Evolutionary conservation across 306 rosid genomes (phyloP).

Genomic region (Begonia loranthoides): DNA sequence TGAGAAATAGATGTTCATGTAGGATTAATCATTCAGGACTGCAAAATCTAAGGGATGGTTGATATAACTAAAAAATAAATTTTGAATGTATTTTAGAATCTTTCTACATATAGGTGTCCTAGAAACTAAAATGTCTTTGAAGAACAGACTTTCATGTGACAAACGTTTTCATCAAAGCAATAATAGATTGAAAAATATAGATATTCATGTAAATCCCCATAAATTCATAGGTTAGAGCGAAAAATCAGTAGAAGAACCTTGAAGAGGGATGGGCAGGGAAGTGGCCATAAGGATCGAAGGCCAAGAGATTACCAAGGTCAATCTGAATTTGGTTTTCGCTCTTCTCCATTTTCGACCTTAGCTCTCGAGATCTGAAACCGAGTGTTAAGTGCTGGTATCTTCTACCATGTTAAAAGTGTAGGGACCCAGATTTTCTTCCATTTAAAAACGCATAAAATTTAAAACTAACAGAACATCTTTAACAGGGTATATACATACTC

Average conservation of each 20-base stretch:
- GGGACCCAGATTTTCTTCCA: no score
- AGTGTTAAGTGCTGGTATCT: no score
- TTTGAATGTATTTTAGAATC: not conserved
- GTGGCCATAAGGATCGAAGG: slow-evolving; percentile 34
- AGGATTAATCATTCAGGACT: no score
- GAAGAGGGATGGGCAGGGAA: slow-evolving; percentile 35
- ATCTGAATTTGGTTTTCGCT: slow-evolving; percentile 22
- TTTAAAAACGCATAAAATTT: no score
- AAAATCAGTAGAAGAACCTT: slow-evolving; percentile 15
- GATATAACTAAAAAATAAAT: no score
- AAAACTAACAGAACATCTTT: no score
- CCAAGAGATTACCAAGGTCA: slow-evolving; percentile 71
- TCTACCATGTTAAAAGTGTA: no score
- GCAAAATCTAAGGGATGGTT: not conserved
- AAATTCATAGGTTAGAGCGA: no score
- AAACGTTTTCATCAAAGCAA: not conserved
- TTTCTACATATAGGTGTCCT: not conserved
- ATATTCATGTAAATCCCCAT: not conserved
- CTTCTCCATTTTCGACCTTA: slow-evolving; percentile 15
- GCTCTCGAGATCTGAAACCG: no score
- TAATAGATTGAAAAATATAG: not conserved
- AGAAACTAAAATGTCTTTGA: not conserved
- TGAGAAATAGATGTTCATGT: no score
- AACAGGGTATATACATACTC: no score
- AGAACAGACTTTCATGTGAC: no score